Evolutionary conservation across 1,139 yeast species (phyloP).

Genomic region (Hansenula anomala): DNA sequence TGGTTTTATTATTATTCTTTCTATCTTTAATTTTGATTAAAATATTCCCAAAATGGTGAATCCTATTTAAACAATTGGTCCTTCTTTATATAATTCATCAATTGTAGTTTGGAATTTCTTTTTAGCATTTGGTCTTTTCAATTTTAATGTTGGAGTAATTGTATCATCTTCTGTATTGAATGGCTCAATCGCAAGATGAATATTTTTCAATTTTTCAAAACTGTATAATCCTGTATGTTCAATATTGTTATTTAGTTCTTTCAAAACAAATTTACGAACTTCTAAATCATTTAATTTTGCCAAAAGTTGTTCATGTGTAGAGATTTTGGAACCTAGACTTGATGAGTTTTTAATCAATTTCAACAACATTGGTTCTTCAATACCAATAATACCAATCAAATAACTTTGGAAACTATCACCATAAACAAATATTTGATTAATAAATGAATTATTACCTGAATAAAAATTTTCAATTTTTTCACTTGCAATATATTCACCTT

Average conservation of each 20-base stretch:
- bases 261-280: conserved; percentile 26
- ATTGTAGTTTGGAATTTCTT: conserved; percentile 34
- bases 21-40: conserved; percentile 29
- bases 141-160: conserved; percentile 52
- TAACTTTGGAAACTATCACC: conserved; percentile 42
- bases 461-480: conserved; percentile 49
- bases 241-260: conserved; percentile 27
- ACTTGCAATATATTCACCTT: conserved; percentile 56
- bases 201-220: conserved; percentile 47
- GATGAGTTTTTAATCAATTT: conserved; percentile 11
- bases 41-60: conserved; percentile 30
- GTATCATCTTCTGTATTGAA: conserved; percentile 46
- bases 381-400: conserved; percentile 44
- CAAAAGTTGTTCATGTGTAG: conserved; percentile 23
- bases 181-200: conserved; percentile 44
- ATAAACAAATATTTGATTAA: conserved; percentile 38
- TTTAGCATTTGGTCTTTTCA: conserved; percentile 46
- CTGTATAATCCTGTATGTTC: conserved; percentile 28
- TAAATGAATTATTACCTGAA: conserved; percentile 34
- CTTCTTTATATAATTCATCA: conserved; percentile 41
- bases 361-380: conserved; percentile 22
- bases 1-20: conserved; percentile 22
- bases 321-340: conserved; percentile 14
- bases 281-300: conserved; percentile 26
- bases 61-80: conserved; percentile 7